These are phyloP conservation scores for Centrapalus pauciflorus DNA, from an alignment of 129 eudicot species.

Conservation along the genomic window DNA sequence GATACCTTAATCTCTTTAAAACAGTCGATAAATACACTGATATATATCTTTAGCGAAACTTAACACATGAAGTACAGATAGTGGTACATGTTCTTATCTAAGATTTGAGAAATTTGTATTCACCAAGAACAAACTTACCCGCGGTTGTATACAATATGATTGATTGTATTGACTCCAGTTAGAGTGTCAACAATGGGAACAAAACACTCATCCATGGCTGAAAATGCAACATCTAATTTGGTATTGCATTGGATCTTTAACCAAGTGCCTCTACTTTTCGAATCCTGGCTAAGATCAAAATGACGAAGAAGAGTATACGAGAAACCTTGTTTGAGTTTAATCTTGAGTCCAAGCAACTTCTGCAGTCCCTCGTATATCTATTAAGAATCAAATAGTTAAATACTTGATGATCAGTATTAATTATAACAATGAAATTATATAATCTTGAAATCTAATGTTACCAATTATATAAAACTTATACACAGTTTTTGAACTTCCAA, in stretches of 20 bases:
- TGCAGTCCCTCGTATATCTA: constrained; percentile 43
- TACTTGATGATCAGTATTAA: background rate
- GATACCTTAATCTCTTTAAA: no score
- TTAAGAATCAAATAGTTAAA: background rate
- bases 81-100: background rate
- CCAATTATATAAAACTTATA: no score
- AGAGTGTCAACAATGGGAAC: constrained; percentile 47
- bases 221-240: constrained; percentile 59
- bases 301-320: constrained; percentile 51
- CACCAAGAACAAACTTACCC: constrained; percentile 56
- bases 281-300: constrained; percentile 27
- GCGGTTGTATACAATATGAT: constrained; percentile 45
- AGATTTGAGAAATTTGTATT: background rate
- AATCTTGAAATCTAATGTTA: no score
- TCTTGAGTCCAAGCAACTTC: constrained; percentile 38
- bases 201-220: constrained; percentile 63
- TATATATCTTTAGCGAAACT: no score
- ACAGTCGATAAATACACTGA: no score
- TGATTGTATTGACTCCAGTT: constrained; percentile 49
- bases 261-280: constrained; percentile 11
- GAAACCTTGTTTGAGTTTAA: constrained; percentile 52
- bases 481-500: no score
- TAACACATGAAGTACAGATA: no score
- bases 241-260: constrained; percentile 45
- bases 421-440: no score